These are phyloP conservation scores for Eustoma russellianum DNA, from an alignment of 257 asterid genomes.

Conservation along the genomic window DNA sequence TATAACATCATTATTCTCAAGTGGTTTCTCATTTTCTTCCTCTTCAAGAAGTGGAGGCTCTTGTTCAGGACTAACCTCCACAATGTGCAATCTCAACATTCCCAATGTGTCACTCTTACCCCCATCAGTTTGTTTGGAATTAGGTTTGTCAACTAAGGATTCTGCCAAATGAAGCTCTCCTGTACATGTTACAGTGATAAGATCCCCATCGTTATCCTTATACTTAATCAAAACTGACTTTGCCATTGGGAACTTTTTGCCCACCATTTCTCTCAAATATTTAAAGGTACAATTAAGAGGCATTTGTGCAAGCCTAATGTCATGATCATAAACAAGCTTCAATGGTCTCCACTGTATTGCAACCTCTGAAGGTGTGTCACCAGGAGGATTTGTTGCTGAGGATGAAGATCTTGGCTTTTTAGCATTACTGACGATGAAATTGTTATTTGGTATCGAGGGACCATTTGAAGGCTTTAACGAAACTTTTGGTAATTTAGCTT, in stretches of 20 bases:
- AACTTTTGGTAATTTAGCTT: constrained; percentile 50
- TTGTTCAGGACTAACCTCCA: constrained; percentile 93
- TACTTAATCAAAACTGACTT: constrained; percentile 71
- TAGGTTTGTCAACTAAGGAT: constrained; percentile 40
- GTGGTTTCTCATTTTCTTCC: constrained; percentile 69
- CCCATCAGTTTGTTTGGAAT: constrained; percentile 38
- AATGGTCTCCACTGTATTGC: constrained; percentile 43
- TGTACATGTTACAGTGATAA: constrained; percentile 74
- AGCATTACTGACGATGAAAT: constrained; percentile 20
- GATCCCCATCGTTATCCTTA: constrained; percentile 76
- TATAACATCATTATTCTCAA: constrained; percentile 29
- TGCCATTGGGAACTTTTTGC: constrained; percentile 74
- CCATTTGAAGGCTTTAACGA: constrained; percentile 66
- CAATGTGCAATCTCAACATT: constrained; percentile 72
- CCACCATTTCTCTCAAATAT: constrained; percentile 63
- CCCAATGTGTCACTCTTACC: constrained; percentile 39
- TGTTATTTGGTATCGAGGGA: constrained; percentile 30
- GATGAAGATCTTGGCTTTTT: constrained; percentile 22
- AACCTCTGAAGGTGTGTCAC: constrained; percentile 23
- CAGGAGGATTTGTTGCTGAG: constrained; percentile 7
- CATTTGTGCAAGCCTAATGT: constrained; percentile 86
- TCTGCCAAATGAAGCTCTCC: constrained; percentile 76
- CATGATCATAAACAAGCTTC: constrained; percentile 93
- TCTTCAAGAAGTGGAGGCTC: constrained; percentile 79
- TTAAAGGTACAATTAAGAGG: constrained; percentile 62